Conservation (phyloP, 2,329 filamentous ascomycete species). For the Arthrocladium fulminans region DNA sequence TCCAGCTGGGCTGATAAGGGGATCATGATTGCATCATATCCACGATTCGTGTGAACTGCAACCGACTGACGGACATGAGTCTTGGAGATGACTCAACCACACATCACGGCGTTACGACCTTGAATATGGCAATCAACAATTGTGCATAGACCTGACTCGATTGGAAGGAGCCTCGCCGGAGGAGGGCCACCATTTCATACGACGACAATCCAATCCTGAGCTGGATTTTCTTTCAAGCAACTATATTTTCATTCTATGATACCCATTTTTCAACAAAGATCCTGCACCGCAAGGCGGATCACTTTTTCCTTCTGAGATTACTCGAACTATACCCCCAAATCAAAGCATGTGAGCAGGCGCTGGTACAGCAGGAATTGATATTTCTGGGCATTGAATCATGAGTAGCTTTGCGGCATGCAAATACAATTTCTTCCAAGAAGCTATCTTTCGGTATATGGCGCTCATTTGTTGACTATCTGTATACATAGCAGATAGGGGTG, state of each 20-base stretch:
- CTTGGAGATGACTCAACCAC: slow-evolving; percentile 8
- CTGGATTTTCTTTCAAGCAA: slow-evolving; percentile 6
- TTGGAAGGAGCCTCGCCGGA: background rate
- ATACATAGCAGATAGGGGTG: slow-evolving; percentile 1
- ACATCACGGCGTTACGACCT: slow-evolving; percentile 5
- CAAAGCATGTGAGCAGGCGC: background rate
- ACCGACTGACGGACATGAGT: background rate
- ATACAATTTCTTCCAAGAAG: background rate
- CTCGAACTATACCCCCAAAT: background rate
- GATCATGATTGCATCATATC: background rate
- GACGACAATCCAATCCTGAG: slow-evolving; percentile 2
- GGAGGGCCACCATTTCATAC: background rate
- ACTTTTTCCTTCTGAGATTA: background rate
- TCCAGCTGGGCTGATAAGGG: slow-evolving; percentile 6
- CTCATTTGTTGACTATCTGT: background rate
- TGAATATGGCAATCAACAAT: background rate
- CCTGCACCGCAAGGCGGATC: background rate
- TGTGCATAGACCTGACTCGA: slow-evolving; percentile 6
- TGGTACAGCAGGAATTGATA: background rate
- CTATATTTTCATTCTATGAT: slow-evolving; percentile 4
- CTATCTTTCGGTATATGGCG: background rate
- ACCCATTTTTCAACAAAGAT: slow-evolving; percentile 4
- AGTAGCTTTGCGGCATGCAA: background rate
- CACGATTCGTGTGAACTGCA: background rate
- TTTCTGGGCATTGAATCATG: background rate